Evolutionary conservation across 2,329 filamentous ascomycete species (phyloP).

Genomic region (Monilinia fructigena): DNA sequence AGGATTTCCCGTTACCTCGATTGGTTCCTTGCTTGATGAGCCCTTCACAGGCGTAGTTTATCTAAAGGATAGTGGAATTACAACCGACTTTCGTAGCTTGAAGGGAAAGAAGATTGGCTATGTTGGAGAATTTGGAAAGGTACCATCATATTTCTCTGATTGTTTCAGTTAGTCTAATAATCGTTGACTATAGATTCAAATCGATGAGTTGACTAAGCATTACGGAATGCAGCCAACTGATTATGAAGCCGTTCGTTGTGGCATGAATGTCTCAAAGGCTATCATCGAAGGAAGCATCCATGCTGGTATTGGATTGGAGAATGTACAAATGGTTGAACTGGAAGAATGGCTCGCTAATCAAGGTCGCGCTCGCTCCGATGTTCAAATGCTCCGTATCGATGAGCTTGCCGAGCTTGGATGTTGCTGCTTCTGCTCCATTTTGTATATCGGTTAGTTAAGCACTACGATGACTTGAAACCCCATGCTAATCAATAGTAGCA

Average conservation of each 20-base stretch:
- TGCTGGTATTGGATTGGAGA: conserved; percentile 74
- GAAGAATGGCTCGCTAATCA: conserved; percentile 70
- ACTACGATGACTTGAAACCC: background rate
- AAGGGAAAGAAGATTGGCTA: conserved; percentile 77
- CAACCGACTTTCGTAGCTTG: conserved; percentile 69
- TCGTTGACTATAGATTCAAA: conserved; percentile 59
- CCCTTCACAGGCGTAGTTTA: conserved; percentile 79
- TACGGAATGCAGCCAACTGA: conserved; percentile 71
- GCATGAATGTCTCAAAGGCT: conserved; percentile 78
- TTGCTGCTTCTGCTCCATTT: conserved; percentile 80
- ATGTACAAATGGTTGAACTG: conserved; percentile 80
- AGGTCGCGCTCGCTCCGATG: conserved; percentile 62
- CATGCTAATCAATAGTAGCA: conserved; percentile 27
- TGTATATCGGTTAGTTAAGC: conserved; percentile 62
- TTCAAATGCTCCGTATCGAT: conserved; percentile 79
- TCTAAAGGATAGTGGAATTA: conserved; percentile 72
- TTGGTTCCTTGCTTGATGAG: conserved; percentile 74
- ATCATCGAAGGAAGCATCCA: conserved; percentile 72
- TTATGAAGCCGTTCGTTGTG: conserved; percentile 75
- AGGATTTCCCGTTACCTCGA: conserved; percentile 68
- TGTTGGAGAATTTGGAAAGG: conserved; percentile 75
- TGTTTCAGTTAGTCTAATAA: background rate
- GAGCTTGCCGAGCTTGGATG: conserved; percentile 76
- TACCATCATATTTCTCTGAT: conserved; percentile 28
- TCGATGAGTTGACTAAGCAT: conserved; percentile 75